Conservation (phyloP, 441 rosid species). For the Populus hybrid region DNA sequence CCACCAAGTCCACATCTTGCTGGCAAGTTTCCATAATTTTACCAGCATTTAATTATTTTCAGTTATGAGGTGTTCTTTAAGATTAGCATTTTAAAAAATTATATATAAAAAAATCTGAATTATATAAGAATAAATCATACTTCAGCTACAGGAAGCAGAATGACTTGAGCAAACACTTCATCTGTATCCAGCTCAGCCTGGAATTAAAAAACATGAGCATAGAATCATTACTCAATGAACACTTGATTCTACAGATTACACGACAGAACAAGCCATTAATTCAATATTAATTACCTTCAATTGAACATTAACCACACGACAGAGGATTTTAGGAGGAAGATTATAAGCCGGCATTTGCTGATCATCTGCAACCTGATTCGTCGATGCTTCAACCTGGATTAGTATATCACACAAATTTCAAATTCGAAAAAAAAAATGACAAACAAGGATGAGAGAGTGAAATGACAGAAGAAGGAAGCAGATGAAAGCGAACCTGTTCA, state of each 20-base stretch:
- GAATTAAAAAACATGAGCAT: background rate
- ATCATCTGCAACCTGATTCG: conserved; percentile 80
- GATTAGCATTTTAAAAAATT: background rate
- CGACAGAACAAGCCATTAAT: too few species aligned
- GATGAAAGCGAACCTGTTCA: conserved; percentile 49
- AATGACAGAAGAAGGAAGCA: conserved; percentile 22
- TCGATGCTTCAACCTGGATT: conserved; percentile 82
- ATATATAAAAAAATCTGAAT: background rate
- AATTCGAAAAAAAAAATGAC: conserved; percentile 13
- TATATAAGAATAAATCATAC: conserved; percentile 28
- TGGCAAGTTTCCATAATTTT: conserved; percentile 14
- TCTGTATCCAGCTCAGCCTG: conserved; percentile 91
- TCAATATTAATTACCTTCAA: conserved; percentile 45
- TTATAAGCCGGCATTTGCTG: conserved; percentile 79
- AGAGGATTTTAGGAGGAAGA: conserved; percentile 72
- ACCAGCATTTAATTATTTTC: background rate
- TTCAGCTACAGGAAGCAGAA: conserved; percentile 56
- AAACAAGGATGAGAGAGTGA: conserved; percentile 21
- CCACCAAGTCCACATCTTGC: conserved; percentile 59
- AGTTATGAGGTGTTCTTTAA: background rate
- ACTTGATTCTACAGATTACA: background rate
- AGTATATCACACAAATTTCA: conserved; percentile 19
- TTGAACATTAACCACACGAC: conserved; percentile 77
- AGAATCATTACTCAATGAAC: background rate
- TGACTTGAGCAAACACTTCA: conserved; percentile 85